Base-by-base conservation (phyloP, 2,329 filamentous ascomycete species). In the Akanthomyces uredinophilus region DNA sequence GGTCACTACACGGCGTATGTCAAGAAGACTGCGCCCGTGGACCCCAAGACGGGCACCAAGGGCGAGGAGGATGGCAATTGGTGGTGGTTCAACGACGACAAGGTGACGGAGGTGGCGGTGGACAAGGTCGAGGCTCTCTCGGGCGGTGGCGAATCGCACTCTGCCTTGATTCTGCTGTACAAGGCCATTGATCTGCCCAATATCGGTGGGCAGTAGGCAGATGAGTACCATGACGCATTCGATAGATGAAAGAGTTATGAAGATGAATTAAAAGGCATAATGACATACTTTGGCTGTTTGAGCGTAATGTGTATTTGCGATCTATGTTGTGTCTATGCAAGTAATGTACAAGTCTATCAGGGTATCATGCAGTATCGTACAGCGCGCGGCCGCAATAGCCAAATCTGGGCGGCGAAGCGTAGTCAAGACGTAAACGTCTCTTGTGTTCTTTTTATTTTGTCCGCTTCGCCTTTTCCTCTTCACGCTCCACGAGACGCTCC, bases 31-130 rank as follows among this genome's bases (percentile, higher is more conserved):
- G 88, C 85, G 0, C 78, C 81, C 11, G 78, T 91, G 63, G 90
- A 96, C 68, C 82, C 88, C 18, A 86, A 87, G 70, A 91, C 88
- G 22, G 92, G 91, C 67, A 91, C 92, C 79, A 81, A 86, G 70
- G 86, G 85, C 60, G 87, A 90, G 70, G 92, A 96, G 72, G 92
- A 96, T 71, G 92, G 91, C 68, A 96, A 92, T 70, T 99, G 95
- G 95, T 99, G 95, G 94, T 99, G 95, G 94, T 99, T 99, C 83
- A 98, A 99, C 75, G 95, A 99, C 70, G 94, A 99, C 73, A 96
- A 92, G 79, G 95, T 99, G 39, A 87, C 89, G 16, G 95, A 99
- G 79, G 95, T 99, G 32, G 87, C 91, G 18, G 81, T 86, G 29
- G 94, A 98, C 69, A 95, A 96, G 80, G 96, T 99, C 67, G 90